Conservation (phyloP, 306 rosid species). For the Datisca glomerata region DNA sequence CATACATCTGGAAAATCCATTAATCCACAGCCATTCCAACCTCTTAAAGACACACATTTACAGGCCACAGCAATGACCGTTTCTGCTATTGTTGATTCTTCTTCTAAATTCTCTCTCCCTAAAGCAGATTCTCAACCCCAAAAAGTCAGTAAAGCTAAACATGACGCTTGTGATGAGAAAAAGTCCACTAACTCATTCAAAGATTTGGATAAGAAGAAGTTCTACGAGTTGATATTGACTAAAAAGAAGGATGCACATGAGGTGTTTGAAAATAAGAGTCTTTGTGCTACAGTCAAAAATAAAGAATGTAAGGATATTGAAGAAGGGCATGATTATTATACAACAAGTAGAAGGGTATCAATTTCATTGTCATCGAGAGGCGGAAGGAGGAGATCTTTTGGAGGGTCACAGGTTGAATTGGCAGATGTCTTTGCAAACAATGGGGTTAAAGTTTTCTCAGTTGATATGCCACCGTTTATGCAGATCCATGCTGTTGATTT, state of each 20-base stretch:
- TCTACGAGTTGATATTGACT: background rate
- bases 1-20: background rate
- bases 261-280: conserved; percentile 1
- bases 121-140: background rate
- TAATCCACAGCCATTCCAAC: no score
- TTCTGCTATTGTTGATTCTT: conserved; percentile 31
- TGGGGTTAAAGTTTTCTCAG: conserved; percentile 68
- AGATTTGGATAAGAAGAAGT: conserved; percentile 30
- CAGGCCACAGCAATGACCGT: conserved; percentile 22
- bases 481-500: conserved; percentile 95
- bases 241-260: conserved; percentile 6
- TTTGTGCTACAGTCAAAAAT: conserved; percentile 6
- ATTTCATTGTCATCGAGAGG: conserved; percentile 23
- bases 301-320: conserved; percentile 14
- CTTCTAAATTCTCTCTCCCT: conserved; percentile 25
- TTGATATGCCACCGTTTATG: conserved; percentile 97
- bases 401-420: conserved; percentile 40
- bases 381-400: conserved; percentile 43
- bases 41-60: no score
- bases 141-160: background rate
- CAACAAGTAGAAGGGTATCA: conserved; percentile 19
- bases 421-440: conserved; percentile 55
- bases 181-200: no score
- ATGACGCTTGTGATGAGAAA: conserved; percentile 3
- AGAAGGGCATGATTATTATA: conserved; percentile 7